Percentiles rank a stretch among this genome's conserved stretches.
phyloP scores from a whole-genome alignment of 179 eudicot species.

The Carnegiea gigantea region DNA sequence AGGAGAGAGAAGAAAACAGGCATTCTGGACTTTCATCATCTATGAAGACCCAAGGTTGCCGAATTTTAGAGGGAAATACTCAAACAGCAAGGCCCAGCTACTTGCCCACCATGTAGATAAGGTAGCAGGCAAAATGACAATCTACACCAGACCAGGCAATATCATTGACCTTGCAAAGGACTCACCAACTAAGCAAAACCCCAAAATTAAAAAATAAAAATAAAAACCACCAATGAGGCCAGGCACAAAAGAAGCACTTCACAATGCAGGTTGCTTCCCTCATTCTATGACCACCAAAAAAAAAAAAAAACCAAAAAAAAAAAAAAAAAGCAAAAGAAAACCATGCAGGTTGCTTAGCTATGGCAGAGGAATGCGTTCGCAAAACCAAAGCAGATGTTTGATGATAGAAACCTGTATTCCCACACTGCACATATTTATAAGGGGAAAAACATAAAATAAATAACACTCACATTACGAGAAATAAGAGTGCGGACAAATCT shows the following conservation, averaged over 20 bases:
- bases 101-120: neutral
- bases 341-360: neutral
- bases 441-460: neutral
- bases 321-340: too few relatives aligned
- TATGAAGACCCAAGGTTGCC: too few relatives aligned
- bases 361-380: neutral
- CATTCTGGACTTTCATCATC: too few relatives aligned
- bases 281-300: too few relatives aligned
- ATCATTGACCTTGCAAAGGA: too few relatives aligned
- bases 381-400: neutral
- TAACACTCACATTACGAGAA: conserved; percentile 75
- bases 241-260: neutral
- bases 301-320: too few relatives aligned
- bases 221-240: neutral
- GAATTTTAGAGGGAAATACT: too few relatives aligned
- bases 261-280: neutral
- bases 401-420: neutral
- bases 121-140: neutral
- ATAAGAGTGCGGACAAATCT: conserved; percentile 82
- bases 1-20: too few relatives aligned
- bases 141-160: neutral
- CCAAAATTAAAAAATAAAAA: too few relatives aligned
- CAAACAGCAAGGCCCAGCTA: neutral
- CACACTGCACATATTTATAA: neutral
- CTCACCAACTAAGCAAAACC: too few relatives aligned